Conservation (phyloP, 371 early-diverging fungal species). For the Mortierella sp. region DNA sequence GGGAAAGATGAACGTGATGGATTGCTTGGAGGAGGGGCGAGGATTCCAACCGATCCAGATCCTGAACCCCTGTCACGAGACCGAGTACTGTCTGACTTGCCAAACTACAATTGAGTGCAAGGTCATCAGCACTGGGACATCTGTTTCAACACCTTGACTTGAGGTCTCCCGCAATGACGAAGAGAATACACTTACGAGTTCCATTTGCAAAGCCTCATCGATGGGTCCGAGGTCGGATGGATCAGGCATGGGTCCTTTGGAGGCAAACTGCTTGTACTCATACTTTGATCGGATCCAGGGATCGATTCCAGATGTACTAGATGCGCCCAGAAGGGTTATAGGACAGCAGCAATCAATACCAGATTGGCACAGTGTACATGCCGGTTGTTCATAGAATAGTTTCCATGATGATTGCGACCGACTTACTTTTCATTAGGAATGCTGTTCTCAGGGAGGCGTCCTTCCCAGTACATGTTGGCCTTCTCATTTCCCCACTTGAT, state of each 20-base stretch:
- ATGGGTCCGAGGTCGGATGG: slow-evolving; percentile 69
- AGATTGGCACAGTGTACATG: too few relatives aligned
- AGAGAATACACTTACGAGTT: slow-evolving; percentile 26
- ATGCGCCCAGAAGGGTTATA: background rate
- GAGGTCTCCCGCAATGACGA: too few relatives aligned
- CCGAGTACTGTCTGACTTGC: slow-evolving; percentile 28
- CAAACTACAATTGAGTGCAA: too few relatives aligned
- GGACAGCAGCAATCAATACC: too few relatives aligned
- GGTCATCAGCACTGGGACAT: too few relatives aligned
- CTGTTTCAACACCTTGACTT: background rate
- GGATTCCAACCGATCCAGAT: slow-evolving; percentile 32
- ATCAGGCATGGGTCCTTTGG: slow-evolving; percentile 78
- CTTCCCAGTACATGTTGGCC: slow-evolving; percentile 82
- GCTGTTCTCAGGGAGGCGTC: slow-evolving; percentile 60
- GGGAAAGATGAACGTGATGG: slow-evolving; percentile 21
- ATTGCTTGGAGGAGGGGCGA: slow-evolving; percentile 33
- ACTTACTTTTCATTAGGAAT: slow-evolving; percentile 58
- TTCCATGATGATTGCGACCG: background rate
- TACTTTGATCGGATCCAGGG: slow-evolving; percentile 88
- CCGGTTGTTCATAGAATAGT: too few relatives aligned
- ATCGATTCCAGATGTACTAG: slow-evolving; percentile 71
- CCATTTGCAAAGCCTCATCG: slow-evolving; percentile 53
- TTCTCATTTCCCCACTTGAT: slow-evolving; percentile 86
- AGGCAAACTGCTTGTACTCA: slow-evolving; percentile 82
- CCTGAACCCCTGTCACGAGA: slow-evolving; percentile 11